Evolutionary conservation across 306 rosid genomes (phyloP).

Genomic region (Prunus dulcis): DNA sequence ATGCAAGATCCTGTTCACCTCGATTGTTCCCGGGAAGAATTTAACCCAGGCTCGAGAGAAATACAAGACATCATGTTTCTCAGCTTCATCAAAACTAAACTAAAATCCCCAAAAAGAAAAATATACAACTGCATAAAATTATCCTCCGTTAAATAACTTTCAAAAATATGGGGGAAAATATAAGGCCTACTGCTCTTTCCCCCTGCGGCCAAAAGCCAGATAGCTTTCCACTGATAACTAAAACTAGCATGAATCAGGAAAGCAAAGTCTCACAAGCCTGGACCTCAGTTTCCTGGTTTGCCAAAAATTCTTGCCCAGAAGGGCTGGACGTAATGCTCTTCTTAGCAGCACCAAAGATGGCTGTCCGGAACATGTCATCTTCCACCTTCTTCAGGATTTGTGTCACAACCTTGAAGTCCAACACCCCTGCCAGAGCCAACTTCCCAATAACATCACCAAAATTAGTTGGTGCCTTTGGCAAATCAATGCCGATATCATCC

Average conservation of each 20-base stretch:
- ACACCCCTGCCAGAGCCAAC: conserved; percentile 21
- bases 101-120: conserved; percentile 4
- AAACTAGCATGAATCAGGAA: conserved; percentile 5
- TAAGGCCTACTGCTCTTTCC: neutral
- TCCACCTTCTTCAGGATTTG: conserved; percentile 36
- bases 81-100: conserved; percentile 19
- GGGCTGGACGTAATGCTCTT: conserved; percentile 28
- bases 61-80: conserved; percentile 17
- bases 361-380: conserved; percentile 16
- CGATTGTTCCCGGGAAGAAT: conserved; percentile 6
- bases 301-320: conserved; percentile 21
- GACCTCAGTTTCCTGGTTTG: conserved; percentile 22
- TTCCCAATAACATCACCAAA: conserved; percentile 38
- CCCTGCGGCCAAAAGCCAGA: neutral
- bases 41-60: conserved; percentile 11
- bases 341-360: conserved; percentile 27
- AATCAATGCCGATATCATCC: conserved; percentile 37
- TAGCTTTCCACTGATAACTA: neutral
- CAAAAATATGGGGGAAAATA: neutral
- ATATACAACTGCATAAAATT: conserved; percentile 31
- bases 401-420: conserved; percentile 30
- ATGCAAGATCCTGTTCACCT: conserved; percentile 12
- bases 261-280: conserved; percentile 37
- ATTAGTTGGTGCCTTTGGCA: conserved; percentile 38
- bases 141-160: neutral